Evolutionary conservation across 192 early-diverging fungal species (phyloP).

Genomic region (Mortierella alpina): DNA sequence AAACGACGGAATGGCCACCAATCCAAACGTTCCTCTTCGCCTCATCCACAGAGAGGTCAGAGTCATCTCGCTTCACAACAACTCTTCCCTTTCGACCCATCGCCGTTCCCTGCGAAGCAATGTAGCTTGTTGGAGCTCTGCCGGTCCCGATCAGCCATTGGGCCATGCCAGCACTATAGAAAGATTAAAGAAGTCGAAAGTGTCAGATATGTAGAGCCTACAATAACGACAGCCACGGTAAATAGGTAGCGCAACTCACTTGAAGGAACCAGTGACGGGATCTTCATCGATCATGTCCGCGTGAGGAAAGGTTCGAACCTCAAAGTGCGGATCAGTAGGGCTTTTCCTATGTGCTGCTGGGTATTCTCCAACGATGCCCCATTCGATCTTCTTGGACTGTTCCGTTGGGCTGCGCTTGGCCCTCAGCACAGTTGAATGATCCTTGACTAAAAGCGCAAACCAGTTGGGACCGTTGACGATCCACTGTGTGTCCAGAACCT

Average conservation of each 20-base stretch:
- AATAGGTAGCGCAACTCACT: not conserved
- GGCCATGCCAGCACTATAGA: conserved; percentile 27
- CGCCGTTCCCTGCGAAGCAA: conserved; percentile 25
- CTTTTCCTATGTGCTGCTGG: not conserved
- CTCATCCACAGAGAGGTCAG: conserved; percentile 8
- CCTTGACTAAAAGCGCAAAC: conserved; percentile 28
- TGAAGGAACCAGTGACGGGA: conserved; percentile 38
- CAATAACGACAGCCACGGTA: too few relatives aligned
- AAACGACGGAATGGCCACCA: conserved; percentile 24
- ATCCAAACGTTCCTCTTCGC: conserved; percentile 20
- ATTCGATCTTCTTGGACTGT: conserved; percentile 18
- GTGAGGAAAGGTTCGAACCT: conserved; percentile 31
- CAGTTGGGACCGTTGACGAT: conserved; percentile 30
- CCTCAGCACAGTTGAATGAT: conserved; percentile 9
- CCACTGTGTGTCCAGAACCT: conserved; percentile 28
- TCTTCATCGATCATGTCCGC: conserved; percentile 10
- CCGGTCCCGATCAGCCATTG: conserved; percentile 34
- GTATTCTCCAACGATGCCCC: conserved; percentile 16
- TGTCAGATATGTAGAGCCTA: not conserved
- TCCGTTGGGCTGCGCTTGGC: conserved; percentile 13
- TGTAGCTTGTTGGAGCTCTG: conserved; percentile 11
- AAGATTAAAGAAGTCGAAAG: not conserved
- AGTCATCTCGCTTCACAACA: conserved; percentile 17
- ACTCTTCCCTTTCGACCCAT: conserved; percentile 30
- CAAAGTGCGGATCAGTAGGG: conserved; percentile 14